phyloP scores from a whole-genome alignment of 352 stramenopile species.

The Lagenidium sp. region DNA sequence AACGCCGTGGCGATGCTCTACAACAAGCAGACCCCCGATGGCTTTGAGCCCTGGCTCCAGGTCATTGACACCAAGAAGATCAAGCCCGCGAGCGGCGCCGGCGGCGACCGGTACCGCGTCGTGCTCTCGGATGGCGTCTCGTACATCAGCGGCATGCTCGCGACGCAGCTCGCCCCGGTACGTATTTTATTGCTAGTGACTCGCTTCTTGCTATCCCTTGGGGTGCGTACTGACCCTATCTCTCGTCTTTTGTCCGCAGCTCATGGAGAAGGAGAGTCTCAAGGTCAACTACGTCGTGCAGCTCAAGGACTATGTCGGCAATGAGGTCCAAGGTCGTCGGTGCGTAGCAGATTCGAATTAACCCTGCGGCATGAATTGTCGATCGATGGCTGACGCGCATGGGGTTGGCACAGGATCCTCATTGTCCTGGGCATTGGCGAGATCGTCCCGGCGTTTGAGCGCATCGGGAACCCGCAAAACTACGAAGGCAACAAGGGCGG shows the following conservation, averaged over 20 bases:
- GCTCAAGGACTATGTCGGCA: constrained; percentile 77
- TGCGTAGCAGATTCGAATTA: constrained; percentile 11
- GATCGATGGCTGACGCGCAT: too few species aligned
- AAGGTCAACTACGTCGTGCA: constrained; percentile 81
- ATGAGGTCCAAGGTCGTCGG: constrained; percentile 74
- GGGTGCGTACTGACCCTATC: too few species aligned
- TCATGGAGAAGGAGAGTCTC: constrained; percentile 77
- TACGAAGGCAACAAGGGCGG: constrained; percentile 60
- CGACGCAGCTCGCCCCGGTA: constrained; percentile 71
- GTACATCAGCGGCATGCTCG: constrained; percentile 85
- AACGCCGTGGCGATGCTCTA: constrained; percentile 84
- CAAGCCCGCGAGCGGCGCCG: constrained; percentile 60
- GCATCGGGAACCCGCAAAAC: constrained; percentile 65
- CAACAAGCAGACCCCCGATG: constrained; percentile 72
- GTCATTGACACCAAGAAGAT: constrained; percentile 88
- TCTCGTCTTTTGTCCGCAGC: constrained; percentile 18
- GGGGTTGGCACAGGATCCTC: constrained; percentile 56
- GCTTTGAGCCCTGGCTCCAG: constrained; percentile 83
- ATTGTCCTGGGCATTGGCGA: constrained; percentile 80
- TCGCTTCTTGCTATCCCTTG: too few species aligned
- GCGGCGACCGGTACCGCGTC: constrained; percentile 73
- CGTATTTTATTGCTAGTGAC: constrained; percentile 1
- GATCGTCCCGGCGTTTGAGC: constrained; percentile 61
- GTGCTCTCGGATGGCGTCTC: constrained; percentile 71
- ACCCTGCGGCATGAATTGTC: too few species aligned